A percentile compares a stretch with the other conserved stretches of the same genome.
phyloP scores from a whole-genome alignment of 208 protist genomes.

The Crithidia fasciculata region DNA sequence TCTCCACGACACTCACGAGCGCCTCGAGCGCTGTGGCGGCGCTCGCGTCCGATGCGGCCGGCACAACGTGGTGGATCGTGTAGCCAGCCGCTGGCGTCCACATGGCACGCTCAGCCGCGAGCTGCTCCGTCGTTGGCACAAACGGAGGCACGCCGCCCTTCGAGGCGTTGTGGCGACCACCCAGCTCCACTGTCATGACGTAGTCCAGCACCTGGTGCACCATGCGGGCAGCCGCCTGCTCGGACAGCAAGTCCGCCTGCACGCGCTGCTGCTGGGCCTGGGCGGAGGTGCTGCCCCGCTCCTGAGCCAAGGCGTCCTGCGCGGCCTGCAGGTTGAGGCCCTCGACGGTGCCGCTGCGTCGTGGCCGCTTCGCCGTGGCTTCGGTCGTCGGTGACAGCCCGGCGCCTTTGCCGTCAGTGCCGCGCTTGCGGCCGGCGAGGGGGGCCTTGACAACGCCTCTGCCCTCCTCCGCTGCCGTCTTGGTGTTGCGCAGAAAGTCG shows the following conservation, averaged over 20 bases:
- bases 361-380: background rate
- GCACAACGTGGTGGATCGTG: constrained; percentile 50
- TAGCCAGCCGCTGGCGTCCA: constrained; percentile 37
- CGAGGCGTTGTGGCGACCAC: constrained; percentile 64
- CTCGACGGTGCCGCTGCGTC: constrained; percentile 25
- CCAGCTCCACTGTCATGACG: constrained; percentile 56
- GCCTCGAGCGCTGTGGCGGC: constrained; percentile 12
- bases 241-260: constrained; percentile 31
- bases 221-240: constrained; percentile 38
- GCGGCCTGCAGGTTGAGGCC: constrained; percentile 36
- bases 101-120: constrained; percentile 47
- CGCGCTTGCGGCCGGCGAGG: constrained; percentile 37
- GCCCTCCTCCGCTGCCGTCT: constrained; percentile 48
- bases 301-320: constrained; percentile 32
- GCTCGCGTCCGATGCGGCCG: constrained; percentile 5
- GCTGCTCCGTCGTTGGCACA: constrained; percentile 24
- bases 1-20: constrained; percentile 33
- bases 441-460: constrained; percentile 11
- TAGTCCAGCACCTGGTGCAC: constrained; percentile 68
- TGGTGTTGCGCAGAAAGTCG: constrained; percentile 48
- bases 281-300: constrained; percentile 25
- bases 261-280: constrained; percentile 28
- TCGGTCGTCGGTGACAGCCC: background rate
- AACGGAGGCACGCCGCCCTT: constrained; percentile 33
- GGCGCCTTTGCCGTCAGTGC: background rate